Base-by-base conservation (phyloP, 2,329 filamentous ascomycete genomes). In the Cucurbitaria berberidis region DNA sequence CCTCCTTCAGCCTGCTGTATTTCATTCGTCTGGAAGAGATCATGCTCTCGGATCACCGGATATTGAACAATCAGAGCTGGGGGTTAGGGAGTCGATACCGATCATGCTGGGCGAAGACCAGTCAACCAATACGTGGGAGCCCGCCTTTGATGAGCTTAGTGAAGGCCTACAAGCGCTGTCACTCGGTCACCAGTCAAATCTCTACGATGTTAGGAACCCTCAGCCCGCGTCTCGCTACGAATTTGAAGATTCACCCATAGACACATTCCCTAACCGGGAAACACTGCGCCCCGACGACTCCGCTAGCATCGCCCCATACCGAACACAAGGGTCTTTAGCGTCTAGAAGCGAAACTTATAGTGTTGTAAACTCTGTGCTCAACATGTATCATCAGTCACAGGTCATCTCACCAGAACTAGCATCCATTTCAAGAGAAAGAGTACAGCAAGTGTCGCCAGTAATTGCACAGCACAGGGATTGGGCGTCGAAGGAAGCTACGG, bases 31-130 rank as follows among this genome's bases (percentile, higher is more conserved):
- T 34, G 53, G 36, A 16, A 60, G 51, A 29, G 46, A 50, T 19
- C 51, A 51, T 11, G 47, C 46, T 30, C 41, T 46, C 27, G 59
- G 56, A 18, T 55, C 62, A 1, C 60, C 62, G 29, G 54, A 57
- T 11, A 57, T 63, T 16, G 66, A 73, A 26, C 64, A 75, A 42
- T 82, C 80, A 1, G 80, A 82, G 26, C 63, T 76, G 35, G 80
- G 83, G 36, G 80, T 84, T 46, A 75, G 77, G 52, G 82, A 83
- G 56, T 84, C 82, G 4, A 82, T 85, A 48, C 80, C 81, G 36
- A 83, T 85, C 41, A 81, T 84, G 77, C 74, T 84, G 35, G 74
- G 78, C 21, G 68, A 73, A 26, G 78, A 81, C 1, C 54, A 55
- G 32, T 35, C 59, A 15, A 16, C 53, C 21, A 41, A 56, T 18